Conservation (phyloP, 805 yeast species). For the Scheffersomyces coipomensis region DNA sequence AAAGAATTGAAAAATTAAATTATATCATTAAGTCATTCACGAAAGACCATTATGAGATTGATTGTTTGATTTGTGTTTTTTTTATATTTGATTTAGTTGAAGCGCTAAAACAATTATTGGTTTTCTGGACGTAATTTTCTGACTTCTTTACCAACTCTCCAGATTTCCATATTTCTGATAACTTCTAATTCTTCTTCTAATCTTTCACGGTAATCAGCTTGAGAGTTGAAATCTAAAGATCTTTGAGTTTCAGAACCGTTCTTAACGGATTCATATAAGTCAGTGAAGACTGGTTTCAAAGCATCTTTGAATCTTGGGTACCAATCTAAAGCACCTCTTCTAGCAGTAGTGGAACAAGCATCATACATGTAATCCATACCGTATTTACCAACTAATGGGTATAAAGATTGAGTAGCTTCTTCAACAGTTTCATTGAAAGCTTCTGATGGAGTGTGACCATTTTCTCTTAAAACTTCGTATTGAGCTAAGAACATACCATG, state of each 20-base stretch:
- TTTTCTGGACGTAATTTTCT: constrained; percentile 99
- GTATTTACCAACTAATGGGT: constrained; percentile 98
- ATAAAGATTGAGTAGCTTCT: constrained; percentile 99
- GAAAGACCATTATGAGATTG: constrained; percentile 24
- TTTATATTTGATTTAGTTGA: not conserved
- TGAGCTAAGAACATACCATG: constrained; percentile 99
- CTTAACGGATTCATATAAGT: constrained; percentile 91
- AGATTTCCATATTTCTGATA: constrained; percentile 98
- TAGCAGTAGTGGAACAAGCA: constrained; percentile 99
- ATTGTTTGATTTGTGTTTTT: not conserved
- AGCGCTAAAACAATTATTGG: constrained; percentile 52
- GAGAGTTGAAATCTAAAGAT: constrained; percentile 98
- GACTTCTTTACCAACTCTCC: constrained; percentile 99
- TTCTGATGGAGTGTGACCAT: constrained; percentile 99
- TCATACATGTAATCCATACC: constrained; percentile 99
- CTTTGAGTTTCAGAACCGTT: constrained; percentile 97
- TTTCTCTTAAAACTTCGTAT: constrained; percentile 99
- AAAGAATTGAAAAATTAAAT: constrained; percentile 17
- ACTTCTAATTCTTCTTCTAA: constrained; percentile 89
- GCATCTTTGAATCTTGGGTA: constrained; percentile 99
- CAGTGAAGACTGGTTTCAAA: constrained; percentile 96
- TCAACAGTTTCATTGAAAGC: constrained; percentile 99
- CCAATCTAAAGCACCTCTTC: constrained; percentile 99
- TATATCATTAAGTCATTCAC: constrained; percentile 35
- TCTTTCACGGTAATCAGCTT: constrained; percentile 95